phyloP scores from a whole-genome alignment of 176 grass and related monocot genomes.

The Zoysia pacifica region DNA sequence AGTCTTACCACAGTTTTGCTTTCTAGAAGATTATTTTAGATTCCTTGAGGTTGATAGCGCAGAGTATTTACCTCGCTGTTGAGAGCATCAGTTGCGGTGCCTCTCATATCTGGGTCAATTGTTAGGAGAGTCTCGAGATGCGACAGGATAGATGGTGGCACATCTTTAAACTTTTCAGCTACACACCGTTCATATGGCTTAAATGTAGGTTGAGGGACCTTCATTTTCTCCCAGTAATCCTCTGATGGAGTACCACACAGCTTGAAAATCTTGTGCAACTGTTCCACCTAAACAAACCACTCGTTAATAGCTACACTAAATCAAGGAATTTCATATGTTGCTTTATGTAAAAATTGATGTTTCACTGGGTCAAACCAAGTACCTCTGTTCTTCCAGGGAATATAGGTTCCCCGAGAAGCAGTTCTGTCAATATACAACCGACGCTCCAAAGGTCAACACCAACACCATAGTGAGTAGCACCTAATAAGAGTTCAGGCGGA shows the following conservation, averaged over 20 bases:
- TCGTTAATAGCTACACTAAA: not conserved
- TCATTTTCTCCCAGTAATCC: constrained; percentile 76
- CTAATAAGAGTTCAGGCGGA: constrained; percentile 87
- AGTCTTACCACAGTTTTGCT: not conserved
- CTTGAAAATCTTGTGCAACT: constrained; percentile 97
- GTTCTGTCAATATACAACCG: constrained; percentile 87
- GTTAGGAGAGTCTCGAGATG: constrained; percentile 82
- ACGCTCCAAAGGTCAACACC: constrained; percentile 97
- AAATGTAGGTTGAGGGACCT: constrained; percentile 65
- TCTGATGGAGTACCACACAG: constrained; percentile 85
- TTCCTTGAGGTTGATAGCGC: not conserved
- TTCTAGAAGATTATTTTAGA: constrained; percentile 26
- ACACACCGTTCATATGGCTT: constrained; percentile 66
- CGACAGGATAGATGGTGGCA: constrained; percentile 60
- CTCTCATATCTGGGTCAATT: constrained; percentile 77
- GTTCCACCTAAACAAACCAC: constrained; percentile 75
- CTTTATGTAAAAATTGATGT: not conserved
- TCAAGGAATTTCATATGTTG: no score
- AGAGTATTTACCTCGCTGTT: constrained; percentile 85
- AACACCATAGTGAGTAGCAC: constrained; percentile 73
- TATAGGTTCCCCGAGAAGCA: constrained; percentile 71
- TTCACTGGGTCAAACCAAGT: constrained; percentile 6
- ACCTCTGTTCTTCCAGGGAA: constrained; percentile 93
- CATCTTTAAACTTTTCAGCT: constrained; percentile 69
- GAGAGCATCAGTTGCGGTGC: constrained; percentile 84